Evolutionary conservation across 305 asterid species (phyloP).

Genomic region (Fraxinus greggii): DNA sequence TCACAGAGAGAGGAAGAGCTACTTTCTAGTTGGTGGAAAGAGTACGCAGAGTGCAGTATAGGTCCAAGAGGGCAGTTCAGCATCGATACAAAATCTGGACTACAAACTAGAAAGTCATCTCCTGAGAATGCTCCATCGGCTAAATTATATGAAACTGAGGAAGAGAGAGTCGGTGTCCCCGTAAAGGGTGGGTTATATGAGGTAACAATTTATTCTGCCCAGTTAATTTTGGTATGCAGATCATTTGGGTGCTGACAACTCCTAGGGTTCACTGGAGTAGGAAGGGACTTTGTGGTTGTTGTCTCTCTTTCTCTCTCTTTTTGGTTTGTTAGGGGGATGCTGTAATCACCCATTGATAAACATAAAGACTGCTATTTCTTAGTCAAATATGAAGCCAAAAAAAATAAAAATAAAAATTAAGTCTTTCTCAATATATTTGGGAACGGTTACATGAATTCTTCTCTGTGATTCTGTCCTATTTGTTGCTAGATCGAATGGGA

Average conservation of each 20-base stretch:
- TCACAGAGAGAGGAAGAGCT: slow-evolving; percentile 85
- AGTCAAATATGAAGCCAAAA: neutral
- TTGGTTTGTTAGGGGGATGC: neutral
- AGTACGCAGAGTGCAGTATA: slow-evolving; percentile 92
- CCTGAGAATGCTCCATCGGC: slow-evolving; percentile 34
- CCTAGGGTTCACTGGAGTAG: neutral
- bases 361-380: neutral
- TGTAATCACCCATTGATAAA: neutral
- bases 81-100: slow-evolving; percentile 30
- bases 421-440: neutral
- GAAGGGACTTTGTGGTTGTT: neutral
- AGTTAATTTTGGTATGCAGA: neutral
- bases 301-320: neutral
- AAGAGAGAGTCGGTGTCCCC: slow-evolving; percentile 97
- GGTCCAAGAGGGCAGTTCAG: slow-evolving; percentile 64
- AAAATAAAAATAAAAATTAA: no score
- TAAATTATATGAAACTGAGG: slow-evolving; percentile 48
- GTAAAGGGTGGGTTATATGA: slow-evolving; percentile 94
- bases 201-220: slow-evolving; percentile 40
- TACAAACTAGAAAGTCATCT: slow-evolving; percentile 33
- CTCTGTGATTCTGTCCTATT: neutral
- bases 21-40: slow-evolving; percentile 92
- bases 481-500: neutral
- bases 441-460: neutral
- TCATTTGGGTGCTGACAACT: neutral